phyloP scores from a whole-genome alignment of 176 grass and related monocot species.

The Hordeum marinum region DNA sequence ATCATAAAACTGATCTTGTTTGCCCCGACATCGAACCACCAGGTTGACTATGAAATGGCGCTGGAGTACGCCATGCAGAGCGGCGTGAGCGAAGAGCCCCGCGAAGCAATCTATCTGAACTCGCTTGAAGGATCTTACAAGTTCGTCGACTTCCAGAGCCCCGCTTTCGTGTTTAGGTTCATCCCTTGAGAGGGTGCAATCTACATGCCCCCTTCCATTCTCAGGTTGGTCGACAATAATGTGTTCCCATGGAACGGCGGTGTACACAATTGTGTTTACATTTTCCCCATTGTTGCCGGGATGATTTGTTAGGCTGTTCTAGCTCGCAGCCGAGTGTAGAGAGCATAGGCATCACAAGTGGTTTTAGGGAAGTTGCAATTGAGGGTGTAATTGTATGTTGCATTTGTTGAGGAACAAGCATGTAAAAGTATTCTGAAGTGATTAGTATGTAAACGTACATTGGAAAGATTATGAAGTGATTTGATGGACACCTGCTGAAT shows the following conservation, averaged over 20 bases:
- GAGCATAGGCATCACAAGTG: not conserved
- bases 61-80: conserved; percentile 88
- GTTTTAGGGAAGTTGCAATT: not conserved
- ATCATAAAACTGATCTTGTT: not conserved
- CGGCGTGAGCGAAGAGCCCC: conserved; percentile 76
- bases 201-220: not conserved
- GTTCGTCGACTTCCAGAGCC: conserved; percentile 63
- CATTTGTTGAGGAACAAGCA: not conserved
- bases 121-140: conserved; percentile 67
- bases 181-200: conserved; percentile 20
- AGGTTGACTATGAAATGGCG: conserved; percentile 97
- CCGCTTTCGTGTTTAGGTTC: conserved; percentile 73
- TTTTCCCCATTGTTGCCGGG: not conserved
- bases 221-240: not conserved
- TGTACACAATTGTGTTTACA: not conserved
- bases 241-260: not conserved
- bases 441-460: not conserved
- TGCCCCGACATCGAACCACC: not conserved
- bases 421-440: not conserved
- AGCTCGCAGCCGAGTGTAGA: not conserved
- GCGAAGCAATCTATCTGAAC: conserved; percentile 75
- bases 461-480: not conserved
- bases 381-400: not conserved
- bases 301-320: not conserved
- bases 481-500: not conserved